A percentile compares a stretch with the other conserved stretches of the same genome.
Conservation (phyloP, 768 basidiomycete genomes). For the Kwoniella sp. region DNA sequence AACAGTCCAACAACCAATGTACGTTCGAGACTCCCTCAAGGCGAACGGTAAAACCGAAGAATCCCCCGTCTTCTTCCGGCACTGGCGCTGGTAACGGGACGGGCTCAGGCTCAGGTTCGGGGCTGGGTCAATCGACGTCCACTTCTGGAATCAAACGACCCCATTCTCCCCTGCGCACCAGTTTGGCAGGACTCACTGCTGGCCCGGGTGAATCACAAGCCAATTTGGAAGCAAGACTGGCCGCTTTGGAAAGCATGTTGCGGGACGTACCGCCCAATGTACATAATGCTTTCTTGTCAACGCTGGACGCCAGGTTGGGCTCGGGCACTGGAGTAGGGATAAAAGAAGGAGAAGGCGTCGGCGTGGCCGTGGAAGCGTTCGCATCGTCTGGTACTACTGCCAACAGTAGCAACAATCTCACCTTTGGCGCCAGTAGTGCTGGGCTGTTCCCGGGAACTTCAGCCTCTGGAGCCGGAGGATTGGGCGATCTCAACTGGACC, state of each 20-base stretch:
- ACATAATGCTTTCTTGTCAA: slow-evolving; percentile 55
- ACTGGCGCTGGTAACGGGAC: neutral
- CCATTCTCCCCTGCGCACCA: slow-evolving; percentile 19
- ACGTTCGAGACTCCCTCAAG: slow-evolving; percentile 57
- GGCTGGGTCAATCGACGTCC: neutral
- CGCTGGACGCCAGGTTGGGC: slow-evolving; percentile 51
- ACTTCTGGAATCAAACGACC: slow-evolving; percentile 31
- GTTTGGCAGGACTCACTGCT: slow-evolving; percentile 5
- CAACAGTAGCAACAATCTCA: neutral
- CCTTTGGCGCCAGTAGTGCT: neutral
- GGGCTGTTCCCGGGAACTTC: neutral
- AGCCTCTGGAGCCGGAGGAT: slow-evolving; percentile 10
- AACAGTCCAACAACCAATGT: slow-evolving; percentile 51
- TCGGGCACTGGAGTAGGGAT: slow-evolving; percentile 46
- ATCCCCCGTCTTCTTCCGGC: slow-evolving; percentile 4
- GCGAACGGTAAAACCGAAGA: slow-evolving; percentile 44
- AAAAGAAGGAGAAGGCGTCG: slow-evolving; percentile 43
- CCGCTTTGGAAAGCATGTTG: slow-evolving; percentile 55
- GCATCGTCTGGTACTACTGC: slow-evolving; percentile 2
- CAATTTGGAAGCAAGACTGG: slow-evolving; percentile 53
- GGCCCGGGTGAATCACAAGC: slow-evolving; percentile 14
- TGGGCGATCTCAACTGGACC: neutral
- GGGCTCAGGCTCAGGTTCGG: neutral
- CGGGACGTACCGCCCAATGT: slow-evolving; percentile 56
- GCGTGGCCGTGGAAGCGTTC: slow-evolving; percentile 40